Conservation (phyloP, 1,139 yeast species). For the Arxiozyma bovina region DNA sequence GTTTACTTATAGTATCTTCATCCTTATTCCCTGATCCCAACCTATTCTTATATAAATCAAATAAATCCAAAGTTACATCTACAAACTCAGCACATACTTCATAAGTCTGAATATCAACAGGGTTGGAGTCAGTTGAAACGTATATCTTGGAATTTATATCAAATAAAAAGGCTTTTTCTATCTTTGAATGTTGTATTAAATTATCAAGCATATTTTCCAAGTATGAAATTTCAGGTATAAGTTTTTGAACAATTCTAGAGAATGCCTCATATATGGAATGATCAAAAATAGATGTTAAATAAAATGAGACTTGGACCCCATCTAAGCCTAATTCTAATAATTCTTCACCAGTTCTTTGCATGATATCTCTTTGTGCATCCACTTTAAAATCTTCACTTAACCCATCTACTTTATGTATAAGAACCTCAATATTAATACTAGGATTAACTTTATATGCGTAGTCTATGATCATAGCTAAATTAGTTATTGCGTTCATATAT, state of each 20-base stretch:
- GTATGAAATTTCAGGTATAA: slow-evolving; percentile 81
- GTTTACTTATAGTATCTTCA: slow-evolving; percentile 8
- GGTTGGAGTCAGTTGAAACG: slow-evolving; percentile 92
- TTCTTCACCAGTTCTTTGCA: slow-evolving; percentile 94
- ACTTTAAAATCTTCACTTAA: slow-evolving; percentile 85
- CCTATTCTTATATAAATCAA: slow-evolving; percentile 51
- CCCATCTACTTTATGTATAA: slow-evolving; percentile 93
- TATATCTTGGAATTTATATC: slow-evolving; percentile 91
- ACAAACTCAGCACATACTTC: slow-evolving; percentile 96
- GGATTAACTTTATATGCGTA: slow-evolving; percentile 85
- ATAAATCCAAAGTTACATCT: slow-evolving; percentile 85
- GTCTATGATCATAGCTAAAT: slow-evolving; percentile 79
- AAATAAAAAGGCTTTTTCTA: slow-evolving; percentile 86
- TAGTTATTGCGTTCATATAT: slow-evolving; percentile 82
- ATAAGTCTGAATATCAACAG: slow-evolving; percentile 90
- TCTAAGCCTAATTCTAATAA: slow-evolving; percentile 80
- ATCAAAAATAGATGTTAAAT: slow-evolving; percentile 87
- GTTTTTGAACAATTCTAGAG: slow-evolving; percentile 82
- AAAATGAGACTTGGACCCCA: slow-evolving; percentile 85
- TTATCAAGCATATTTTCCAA: slow-evolving; percentile 84
- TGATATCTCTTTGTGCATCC: slow-evolving; percentile 92
- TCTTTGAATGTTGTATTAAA: slow-evolving; percentile 77
- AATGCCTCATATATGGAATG: slow-evolving; percentile 95
- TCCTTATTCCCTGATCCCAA: slow-evolving; percentile 11
- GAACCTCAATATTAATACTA: slow-evolving; percentile 76